Percentiles rank a stretch among this genome's conserved stretches.
Conservation (phyloP, 108 stramenopile species). For the Halocafeteria seosinensis region DNA sequence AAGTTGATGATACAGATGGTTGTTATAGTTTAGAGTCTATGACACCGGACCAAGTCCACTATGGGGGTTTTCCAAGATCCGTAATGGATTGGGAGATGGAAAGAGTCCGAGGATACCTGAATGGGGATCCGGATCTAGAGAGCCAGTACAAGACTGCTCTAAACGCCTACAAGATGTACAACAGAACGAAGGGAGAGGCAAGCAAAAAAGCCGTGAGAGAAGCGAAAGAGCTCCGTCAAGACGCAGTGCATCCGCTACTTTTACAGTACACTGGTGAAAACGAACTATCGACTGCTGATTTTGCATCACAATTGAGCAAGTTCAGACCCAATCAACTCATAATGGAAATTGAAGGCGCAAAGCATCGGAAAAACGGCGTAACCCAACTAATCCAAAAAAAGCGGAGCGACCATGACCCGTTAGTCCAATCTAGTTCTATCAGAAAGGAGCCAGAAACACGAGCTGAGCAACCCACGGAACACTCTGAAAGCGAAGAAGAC, state of each 20-base stretch:
- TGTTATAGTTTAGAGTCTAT: constrained; percentile 64
- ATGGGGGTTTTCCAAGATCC: constrained; percentile 75
- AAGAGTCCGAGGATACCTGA: constrained; percentile 58
- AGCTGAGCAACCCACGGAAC: neutral
- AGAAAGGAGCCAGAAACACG: neutral
- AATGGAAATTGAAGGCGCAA: constrained; percentile 6
- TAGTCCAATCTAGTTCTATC: no score
- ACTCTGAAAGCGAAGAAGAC: neutral
- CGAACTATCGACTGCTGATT: neutral
- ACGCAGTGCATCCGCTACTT: neutral
- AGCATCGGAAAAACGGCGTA: neutral
- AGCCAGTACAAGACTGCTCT: constrained; percentile 12
- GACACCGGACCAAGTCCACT: constrained; percentile 88
- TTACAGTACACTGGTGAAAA: neutral
- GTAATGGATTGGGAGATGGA: constrained; percentile 74
- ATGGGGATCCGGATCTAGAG: constrained; percentile 11
- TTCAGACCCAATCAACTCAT: constrained; percentile 7
- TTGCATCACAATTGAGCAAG: neutral
- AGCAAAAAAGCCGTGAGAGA: neutral
- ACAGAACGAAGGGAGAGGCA: constrained; percentile 71
- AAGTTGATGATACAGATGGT: neutral
- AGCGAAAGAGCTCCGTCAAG: neutral
- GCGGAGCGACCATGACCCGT: no score
- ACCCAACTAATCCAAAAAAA: neutral
- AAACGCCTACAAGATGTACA: constrained; percentile 81